Conservation (phyloP, 176 grass and related monocot species). For the Carex myosuroides region DNA sequence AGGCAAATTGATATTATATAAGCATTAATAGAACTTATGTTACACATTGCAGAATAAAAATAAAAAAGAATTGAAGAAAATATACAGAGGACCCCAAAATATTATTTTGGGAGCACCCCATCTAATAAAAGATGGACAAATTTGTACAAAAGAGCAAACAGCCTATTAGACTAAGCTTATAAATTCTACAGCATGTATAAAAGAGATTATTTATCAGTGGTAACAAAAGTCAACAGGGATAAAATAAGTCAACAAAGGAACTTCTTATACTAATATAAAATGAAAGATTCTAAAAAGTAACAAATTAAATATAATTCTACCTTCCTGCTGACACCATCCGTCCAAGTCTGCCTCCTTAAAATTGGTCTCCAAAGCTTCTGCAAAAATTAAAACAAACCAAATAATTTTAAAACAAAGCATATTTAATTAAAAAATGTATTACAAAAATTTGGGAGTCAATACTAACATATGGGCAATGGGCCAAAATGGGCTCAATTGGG, state of each 20-base stretch:
- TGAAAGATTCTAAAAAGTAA: conserved; percentile 6
- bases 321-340: conserved; percentile 60
- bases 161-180: background rate
- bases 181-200: background rate
- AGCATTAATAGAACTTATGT: background rate
- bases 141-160: background rate
- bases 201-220: background rate
- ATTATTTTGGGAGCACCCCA: background rate
- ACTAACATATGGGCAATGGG: conserved; percentile 3
- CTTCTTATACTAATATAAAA: conserved; percentile 25
- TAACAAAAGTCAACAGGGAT: conserved; percentile 11
- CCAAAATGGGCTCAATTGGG: conserved; percentile 10
- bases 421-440: conserved; percentile 15
- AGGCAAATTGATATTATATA: background rate
- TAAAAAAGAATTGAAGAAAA: background rate
- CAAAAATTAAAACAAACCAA: conserved; percentile 33
- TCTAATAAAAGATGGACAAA: background rate
- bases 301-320: conserved; percentile 44
- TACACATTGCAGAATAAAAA: background rate
- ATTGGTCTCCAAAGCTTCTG: conserved; percentile 63
- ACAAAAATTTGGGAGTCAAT: conserved; percentile 14
- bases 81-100: background rate
- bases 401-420: background rate
- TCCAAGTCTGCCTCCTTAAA: conserved; percentile 67
- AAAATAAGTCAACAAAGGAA: conserved; percentile 12